These are phyloP conservation scores for Ceriops zippeliana DNA, from an alignment of 345 rosid genomes.

Conservation along the genomic window DNA sequence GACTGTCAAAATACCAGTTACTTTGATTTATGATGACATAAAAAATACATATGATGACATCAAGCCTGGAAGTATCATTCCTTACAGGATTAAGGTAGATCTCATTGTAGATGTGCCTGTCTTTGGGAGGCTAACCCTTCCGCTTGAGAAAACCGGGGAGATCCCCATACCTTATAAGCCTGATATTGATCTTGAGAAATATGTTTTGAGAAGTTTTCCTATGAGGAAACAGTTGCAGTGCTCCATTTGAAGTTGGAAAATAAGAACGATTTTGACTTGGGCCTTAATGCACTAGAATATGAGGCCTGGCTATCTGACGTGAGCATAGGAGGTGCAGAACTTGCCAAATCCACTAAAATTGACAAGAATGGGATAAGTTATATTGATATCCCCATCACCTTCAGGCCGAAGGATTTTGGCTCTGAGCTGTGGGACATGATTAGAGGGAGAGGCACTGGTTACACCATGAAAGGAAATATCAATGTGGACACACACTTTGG, in stretches of 20 bases:
- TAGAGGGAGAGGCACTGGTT: conserved; percentile 89
- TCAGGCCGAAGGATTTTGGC: conserved; percentile 94
- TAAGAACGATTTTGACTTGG: conserved; percentile 85
- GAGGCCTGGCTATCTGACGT: conserved; percentile 75
- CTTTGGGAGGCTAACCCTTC: conserved; percentile 81
- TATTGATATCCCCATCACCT: conserved; percentile 75
- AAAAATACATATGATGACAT: conserved; percentile 75
- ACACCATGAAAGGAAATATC: conserved; percentile 77
- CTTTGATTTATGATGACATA: conserved; percentile 78
- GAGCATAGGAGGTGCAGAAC: conserved; percentile 76
- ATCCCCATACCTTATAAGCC: conserved; percentile 97
- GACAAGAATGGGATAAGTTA: conserved; percentile 61
- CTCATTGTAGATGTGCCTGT: conserved; percentile 84
- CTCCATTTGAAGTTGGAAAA: conserved; percentile 85
- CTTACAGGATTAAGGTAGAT: conserved; percentile 81
- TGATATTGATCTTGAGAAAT: conserved; percentile 78
- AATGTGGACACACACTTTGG: conserved; percentile 92
- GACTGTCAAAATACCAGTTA: conserved; percentile 80
- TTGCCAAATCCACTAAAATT: conserved; percentile 52
- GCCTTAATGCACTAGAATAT: conserved; percentile 70
- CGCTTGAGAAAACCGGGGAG: conserved; percentile 92
- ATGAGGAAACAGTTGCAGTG: conserved; percentile 81
- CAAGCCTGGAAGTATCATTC: conserved; percentile 83
- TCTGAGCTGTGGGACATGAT: conserved; percentile 99
- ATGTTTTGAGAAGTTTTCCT: conserved; percentile 66